These are phyloP conservation scores for Lenzites betulinus DNA, from an alignment of 768 basidiomycete genomes.

Conservation along the genomic window DNA sequence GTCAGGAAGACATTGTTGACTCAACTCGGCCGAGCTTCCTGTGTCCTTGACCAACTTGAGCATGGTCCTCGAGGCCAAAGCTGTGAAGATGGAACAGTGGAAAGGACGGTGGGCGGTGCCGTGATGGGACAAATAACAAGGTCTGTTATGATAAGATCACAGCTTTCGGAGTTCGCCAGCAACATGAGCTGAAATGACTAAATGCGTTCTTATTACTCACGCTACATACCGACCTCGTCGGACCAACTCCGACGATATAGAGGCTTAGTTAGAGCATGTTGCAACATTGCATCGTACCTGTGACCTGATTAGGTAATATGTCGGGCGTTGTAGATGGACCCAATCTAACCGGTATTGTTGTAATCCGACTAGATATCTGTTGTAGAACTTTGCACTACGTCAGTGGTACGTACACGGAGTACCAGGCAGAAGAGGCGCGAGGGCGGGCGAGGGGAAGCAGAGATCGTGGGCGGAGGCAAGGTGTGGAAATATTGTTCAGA, in stretches of 20 bases:
- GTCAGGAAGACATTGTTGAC: constrained; percentile 6
- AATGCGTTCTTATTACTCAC: not conserved
- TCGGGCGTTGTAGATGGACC: too few species aligned
- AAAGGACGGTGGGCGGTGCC: not conserved
- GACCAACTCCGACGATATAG: not conserved
- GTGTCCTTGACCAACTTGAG: not conserved
- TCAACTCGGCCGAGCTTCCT: not conserved
- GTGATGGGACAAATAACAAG: not conserved
- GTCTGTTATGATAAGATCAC: not conserved
- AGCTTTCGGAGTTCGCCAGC: not conserved
- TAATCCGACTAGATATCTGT: too few species aligned
- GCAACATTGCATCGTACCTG: too few species aligned
- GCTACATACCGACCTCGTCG: not conserved
- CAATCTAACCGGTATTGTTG: too few species aligned
- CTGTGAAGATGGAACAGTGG: not conserved
- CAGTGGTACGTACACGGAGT: too few species aligned
- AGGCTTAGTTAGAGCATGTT: too few species aligned
- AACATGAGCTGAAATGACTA: not conserved
- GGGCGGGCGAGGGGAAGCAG: too few species aligned
- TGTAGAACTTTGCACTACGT: too few species aligned
- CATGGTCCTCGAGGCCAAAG: constrained; percentile 5
- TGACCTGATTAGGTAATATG: too few species aligned
- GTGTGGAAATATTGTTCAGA: too few species aligned
- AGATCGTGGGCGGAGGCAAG: too few species aligned
- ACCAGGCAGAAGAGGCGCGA: too few species aligned